Conservation (phyloP, 2,329 filamentous ascomycete species). For the Calonectria leucothoes region DNA sequence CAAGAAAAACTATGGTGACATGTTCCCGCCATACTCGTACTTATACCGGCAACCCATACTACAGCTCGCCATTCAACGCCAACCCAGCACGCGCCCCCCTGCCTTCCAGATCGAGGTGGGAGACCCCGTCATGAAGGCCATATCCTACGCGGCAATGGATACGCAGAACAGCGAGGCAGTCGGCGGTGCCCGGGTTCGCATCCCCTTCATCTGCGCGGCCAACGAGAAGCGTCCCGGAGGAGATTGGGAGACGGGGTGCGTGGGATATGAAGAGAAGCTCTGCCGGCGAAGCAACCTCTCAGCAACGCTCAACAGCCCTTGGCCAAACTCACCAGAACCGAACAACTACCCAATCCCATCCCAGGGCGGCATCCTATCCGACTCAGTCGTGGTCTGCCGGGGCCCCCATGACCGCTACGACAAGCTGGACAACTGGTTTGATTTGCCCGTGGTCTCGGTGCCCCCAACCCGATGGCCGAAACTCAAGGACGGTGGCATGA, state of each 20-base stretch:
- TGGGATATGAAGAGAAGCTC: slow-evolving; percentile 71
- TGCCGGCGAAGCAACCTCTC: slow-evolving; percentile 81
- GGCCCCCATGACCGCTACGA: slow-evolving; percentile 76
- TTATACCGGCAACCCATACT: slow-evolving; percentile 64
- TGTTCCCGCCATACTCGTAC: slow-evolving; percentile 69
- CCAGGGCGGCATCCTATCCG: slow-evolving; percentile 76
- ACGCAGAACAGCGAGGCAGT: slow-evolving; percentile 49
- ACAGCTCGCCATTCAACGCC: slow-evolving; percentile 56
- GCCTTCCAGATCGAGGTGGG: slow-evolving; percentile 63
- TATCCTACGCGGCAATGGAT: slow-evolving; percentile 64
- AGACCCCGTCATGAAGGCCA: slow-evolving; percentile 70
- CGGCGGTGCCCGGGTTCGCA: slow-evolving; percentile 50
- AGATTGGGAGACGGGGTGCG: slow-evolving; percentile 78
- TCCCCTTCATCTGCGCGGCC: slow-evolving; percentile 78
- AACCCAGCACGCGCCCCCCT: slow-evolving; percentile 53
- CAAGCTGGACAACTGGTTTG: slow-evolving; percentile 64
- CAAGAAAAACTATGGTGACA: slow-evolving; percentile 63
- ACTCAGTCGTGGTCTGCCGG: slow-evolving; percentile 78
- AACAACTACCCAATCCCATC: slow-evolving; percentile 79
- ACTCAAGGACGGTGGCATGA: slow-evolving; percentile 72
- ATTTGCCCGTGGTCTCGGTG: slow-evolving; percentile 79
- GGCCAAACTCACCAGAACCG: slow-evolving; percentile 55
- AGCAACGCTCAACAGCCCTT: slow-evolving; percentile 73
- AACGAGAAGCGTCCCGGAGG: slow-evolving; percentile 82
- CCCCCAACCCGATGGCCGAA: slow-evolving; percentile 80